Evolutionary conservation across 495 filamentous ascomycete genomes (phyloP).

Genomic region (Aspergillus ostianus): DNA sequence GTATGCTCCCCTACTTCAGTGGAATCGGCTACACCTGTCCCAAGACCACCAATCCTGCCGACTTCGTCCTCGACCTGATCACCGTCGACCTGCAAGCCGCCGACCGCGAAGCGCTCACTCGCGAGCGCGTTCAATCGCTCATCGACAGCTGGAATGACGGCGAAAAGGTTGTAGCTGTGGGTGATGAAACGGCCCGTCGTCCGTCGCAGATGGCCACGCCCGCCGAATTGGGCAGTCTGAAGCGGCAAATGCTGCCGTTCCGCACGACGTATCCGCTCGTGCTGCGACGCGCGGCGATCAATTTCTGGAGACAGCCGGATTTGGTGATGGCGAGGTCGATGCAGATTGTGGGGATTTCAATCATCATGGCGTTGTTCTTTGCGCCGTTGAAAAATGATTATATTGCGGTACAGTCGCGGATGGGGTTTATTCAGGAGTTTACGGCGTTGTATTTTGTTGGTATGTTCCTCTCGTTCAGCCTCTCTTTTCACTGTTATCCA

Average conservation of each 20-base stretch:
- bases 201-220: constrained; percentile 56
- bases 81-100: constrained; percentile 66
- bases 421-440: constrained; percentile 70
- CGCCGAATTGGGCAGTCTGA: constrained; percentile 55
- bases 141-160: constrained; percentile 37
- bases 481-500: background rate
- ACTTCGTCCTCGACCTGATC: constrained; percentile 73
- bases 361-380: constrained; percentile 69
- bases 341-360: constrained; percentile 64
- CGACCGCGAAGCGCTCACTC: constrained; percentile 43
- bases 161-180: background rate
- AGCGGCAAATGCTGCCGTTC: constrained; percentile 60
- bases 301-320: constrained; percentile 63
- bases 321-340: constrained; percentile 62
- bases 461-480: constrained; percentile 34
- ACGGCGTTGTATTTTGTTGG: constrained; percentile 69
- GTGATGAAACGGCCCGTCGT: constrained; percentile 4
- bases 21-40: constrained; percentile 61
- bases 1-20: constrained; percentile 65
- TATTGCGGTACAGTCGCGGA: constrained; percentile 63
- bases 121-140: constrained; percentile 56
- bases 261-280: constrained; percentile 61
- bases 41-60: constrained; percentile 66
- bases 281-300: constrained; percentile 60
- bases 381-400: constrained; percentile 67